Evolutionary conservation across 192 early-diverging fungal genomes (phyloP).

Genomic region (Entomortierella chlamydospora): DNA sequence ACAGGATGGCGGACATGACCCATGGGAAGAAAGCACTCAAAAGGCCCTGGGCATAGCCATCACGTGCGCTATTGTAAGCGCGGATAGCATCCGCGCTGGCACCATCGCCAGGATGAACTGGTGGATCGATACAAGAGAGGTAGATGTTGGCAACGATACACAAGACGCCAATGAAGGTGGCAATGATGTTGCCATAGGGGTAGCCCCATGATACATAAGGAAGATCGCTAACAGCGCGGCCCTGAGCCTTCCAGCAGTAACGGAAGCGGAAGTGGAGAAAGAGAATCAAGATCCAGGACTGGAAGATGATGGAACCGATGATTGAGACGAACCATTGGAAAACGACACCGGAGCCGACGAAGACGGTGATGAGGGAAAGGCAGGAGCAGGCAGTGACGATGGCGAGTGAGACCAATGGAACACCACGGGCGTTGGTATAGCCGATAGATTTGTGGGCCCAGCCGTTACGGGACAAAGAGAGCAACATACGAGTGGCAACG

Average conservation of each 20-base stretch:
- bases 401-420: conserved; percentile 70
- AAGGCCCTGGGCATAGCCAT: conserved; percentile 20
- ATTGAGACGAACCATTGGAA: conserved; percentile 76
- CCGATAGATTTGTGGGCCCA: conserved; percentile 79
- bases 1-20: conserved; percentile 55
- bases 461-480: conserved; percentile 79
- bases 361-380: conserved; percentile 69
- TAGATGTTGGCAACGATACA: conserved; percentile 67
- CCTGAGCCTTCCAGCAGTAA: conserved; percentile 78
- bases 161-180: conserved; percentile 71
- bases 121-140: conserved; percentile 64
- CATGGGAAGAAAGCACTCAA: conserved; percentile 51
- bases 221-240: conserved; percentile 70
- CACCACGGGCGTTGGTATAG: conserved; percentile 68
- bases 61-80: background rate
- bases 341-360: conserved; percentile 76
- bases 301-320: conserved; percentile 81
- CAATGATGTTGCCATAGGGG: conserved; percentile 66
- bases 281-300: conserved; percentile 87
- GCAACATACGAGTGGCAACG: conserved; percentile 83
- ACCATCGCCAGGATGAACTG: conserved; percentile 44
- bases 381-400: conserved; percentile 75
- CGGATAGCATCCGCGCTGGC: background rate
- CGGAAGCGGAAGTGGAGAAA: conserved; percentile 89
- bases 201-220: conserved; percentile 64